phyloP scores from a whole-genome alignment of 2,329 filamentous ascomycete genomes.

The Furcasterigmium sp. region DNA sequence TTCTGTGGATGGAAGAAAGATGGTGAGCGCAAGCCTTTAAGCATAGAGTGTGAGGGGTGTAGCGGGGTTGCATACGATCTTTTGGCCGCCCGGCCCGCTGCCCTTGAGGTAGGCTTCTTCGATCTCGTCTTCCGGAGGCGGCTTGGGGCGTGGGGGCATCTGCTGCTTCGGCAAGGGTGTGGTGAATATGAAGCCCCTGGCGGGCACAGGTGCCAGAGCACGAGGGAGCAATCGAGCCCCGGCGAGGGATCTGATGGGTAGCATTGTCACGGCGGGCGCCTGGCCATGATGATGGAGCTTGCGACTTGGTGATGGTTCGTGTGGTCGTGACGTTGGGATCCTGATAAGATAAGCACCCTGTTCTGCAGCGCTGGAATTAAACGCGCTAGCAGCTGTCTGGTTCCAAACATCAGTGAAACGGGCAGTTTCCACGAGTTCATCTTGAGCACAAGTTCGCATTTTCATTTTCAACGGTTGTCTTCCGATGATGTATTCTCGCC shows the following conservation, averaged over 20 bases:
- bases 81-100: constrained; percentile 88
- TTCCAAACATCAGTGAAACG: no score
- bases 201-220: constrained; percentile 4
- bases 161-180: constrained; percentile 39
- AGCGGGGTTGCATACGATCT: constrained; percentile 70
- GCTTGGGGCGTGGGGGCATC: constrained; percentile 69
- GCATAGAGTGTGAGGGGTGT: constrained; percentile 3
- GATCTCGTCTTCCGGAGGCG: constrained; percentile 72
- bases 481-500: no score
- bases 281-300: constrained; percentile 4
- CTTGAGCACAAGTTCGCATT: no score
- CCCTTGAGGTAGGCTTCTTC: constrained; percentile 85
- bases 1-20: constrained; percentile 59
- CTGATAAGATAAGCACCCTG: constrained; percentile 3
- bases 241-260: constrained; percentile 1
- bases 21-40: not conserved
- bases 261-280: constrained; percentile 5
- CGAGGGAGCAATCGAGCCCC: not conserved
- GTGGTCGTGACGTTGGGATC: not conserved
- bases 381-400: no score
- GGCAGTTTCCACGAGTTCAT: no score
- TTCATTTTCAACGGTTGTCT: no score
- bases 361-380: no score
- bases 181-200: constrained; percentile 23
- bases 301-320: not conserved